Conservation (phyloP, 2,329 filamentous ascomycete species). For the Cryphonectria naterciae region DNA sequence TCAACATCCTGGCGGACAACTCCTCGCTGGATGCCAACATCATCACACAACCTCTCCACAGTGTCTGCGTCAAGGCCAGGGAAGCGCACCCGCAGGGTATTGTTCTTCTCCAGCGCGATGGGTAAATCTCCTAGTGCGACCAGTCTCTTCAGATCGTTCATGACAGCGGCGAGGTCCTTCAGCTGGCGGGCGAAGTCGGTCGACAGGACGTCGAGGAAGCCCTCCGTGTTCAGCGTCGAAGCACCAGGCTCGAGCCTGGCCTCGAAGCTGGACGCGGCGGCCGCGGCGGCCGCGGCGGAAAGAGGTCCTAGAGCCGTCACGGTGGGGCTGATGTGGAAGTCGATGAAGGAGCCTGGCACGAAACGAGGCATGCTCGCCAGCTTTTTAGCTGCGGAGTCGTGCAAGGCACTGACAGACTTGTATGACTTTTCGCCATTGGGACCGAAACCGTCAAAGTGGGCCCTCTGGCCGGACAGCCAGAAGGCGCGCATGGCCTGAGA, state of each 20-base stretch:
- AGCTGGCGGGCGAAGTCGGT: slow-evolving; percentile 86
- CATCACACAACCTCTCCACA: slow-evolving; percentile 81
- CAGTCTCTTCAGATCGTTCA: slow-evolving; percentile 81
- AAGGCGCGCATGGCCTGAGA: slow-evolving; percentile 91
- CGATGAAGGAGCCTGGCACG: slow-evolving; percentile 78
- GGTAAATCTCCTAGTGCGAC: slow-evolving; percentile 82
- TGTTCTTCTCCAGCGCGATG: slow-evolving; percentile 70
- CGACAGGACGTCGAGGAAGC: slow-evolving; percentile 82
- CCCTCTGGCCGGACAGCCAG: slow-evolving; percentile 86
- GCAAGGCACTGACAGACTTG: slow-evolving; percentile 73
- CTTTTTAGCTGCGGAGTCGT: slow-evolving; percentile 72
- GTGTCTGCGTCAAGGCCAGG: slow-evolving; percentile 85
- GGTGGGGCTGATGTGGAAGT: slow-evolving; percentile 86
- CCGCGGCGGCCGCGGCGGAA: slow-evolving; percentile 58
- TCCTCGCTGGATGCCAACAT: slow-evolving; percentile 82
- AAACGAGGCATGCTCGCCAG: slow-evolving; percentile 62
- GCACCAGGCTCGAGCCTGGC: slow-evolving; percentile 45
- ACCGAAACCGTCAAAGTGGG: slow-evolving; percentile 80
- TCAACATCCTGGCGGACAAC: slow-evolving; percentile 76
- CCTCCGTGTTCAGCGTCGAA: slow-evolving; percentile 76
- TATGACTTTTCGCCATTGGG: slow-evolving; percentile 77
- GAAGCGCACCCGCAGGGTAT: slow-evolving; percentile 79
- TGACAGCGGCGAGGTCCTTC: slow-evolving; percentile 77
- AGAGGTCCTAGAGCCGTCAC: slow-evolving; percentile 85
- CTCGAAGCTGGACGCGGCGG: slow-evolving; percentile 49